A percentile compares a stretch with the other conserved stretches of the same genome.
Evolutionary conservation across 495 filamentous ascomycete species (phyloP).

Genomic region (Endocarpon pusillum): DNA sequence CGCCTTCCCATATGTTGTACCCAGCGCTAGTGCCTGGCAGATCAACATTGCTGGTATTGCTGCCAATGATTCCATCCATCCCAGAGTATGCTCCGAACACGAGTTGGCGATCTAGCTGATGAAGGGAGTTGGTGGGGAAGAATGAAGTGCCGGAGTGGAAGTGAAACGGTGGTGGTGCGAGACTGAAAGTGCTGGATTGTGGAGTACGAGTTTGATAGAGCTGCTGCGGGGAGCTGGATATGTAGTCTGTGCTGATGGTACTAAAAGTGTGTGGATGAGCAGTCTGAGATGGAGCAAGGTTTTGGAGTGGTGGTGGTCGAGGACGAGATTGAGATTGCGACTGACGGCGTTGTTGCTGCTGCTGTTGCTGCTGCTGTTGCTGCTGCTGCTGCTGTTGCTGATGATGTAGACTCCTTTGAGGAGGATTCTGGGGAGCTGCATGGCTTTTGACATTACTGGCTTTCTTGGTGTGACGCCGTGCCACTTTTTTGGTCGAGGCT

Average conservation of each 20-base stretch:
- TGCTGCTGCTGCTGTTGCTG: slow-evolving; percentile 12
- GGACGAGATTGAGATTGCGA: slow-evolving; percentile 7
- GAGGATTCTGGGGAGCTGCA: not conserved
- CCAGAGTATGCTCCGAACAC: slow-evolving; percentile 63
- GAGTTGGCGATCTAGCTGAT: slow-evolving; percentile 59
- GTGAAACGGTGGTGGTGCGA: slow-evolving; percentile 21
- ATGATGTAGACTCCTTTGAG: too few relatives aligned
- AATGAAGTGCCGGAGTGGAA: slow-evolving; percentile 23
- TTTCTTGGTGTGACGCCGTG: slow-evolving; percentile 17
- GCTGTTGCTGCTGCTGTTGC: slow-evolving; percentile 1
- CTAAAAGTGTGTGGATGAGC: slow-evolving; percentile 18
- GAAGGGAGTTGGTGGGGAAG: slow-evolving; percentile 27
- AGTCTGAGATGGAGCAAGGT: slow-evolving; percentile 10
- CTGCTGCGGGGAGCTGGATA: slow-evolving; percentile 17
- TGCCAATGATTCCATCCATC: slow-evolving; percentile 22
- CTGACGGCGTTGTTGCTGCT: slow-evolving; percentile 11
- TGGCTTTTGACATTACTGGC: slow-evolving; percentile 6
- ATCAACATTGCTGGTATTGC: slow-evolving; percentile 3
- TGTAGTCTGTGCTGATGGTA: slow-evolving; percentile 20
- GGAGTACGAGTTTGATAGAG: slow-evolving; percentile 29
- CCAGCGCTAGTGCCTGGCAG: too few relatives aligned
- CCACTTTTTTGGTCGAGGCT: slow-evolving; percentile 21
- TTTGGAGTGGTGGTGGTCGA: slow-evolving; percentile 9
- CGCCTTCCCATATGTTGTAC: slow-evolving; percentile 6
- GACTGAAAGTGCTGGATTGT: slow-evolving; percentile 17